Base-by-base conservation (phyloP, 176 grass and related monocot species). In the Musa schizocarpa region DNA sequence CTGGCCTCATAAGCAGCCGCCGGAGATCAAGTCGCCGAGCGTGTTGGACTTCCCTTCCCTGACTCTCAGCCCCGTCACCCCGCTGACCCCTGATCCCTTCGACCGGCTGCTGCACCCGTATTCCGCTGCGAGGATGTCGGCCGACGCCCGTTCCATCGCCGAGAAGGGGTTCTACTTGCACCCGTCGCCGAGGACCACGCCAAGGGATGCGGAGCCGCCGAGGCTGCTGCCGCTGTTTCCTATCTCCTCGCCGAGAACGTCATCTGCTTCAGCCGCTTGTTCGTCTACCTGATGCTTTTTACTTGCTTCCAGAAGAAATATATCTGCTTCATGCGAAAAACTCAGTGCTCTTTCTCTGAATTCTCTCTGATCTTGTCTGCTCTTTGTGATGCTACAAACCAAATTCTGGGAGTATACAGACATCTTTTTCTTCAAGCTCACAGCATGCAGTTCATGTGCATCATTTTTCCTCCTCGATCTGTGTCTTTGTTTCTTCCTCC, bases 151-250 rank as follows among this genome's bases (percentile, higher is more conserved):
- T 14, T 14, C 57, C 57, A 61, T 61, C 57, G 57, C 57, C 3
- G 57, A 68, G 27, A 68, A 48, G 24, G 65, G 65, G 14, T 68
- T 68, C 65, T 68, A 68, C 13, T 13, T 68, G 13, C 65, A 68
- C 14, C 65, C 65, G 23, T 68, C 27, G 13, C 65, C 26, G 65
- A 34, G 65, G 26, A 27, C 26, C 26, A 27, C 26, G 26, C 26
- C 26, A 27, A 27, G 26, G 65, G 65, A 14, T 24, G 65, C 65
- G 2, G 27, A 68, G 65, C 27, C 26, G 11, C 65, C 27, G 27
- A 27, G 29, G 27, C 25, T 68, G 27, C 65, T 49, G 29, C 65
- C 27, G 26, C 65, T 68, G 65, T 68, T 68, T 43, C 65, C 65
- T 5, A 26, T 68, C 14, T 43, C 65, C 25, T 68, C 65, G 3